Evolutionary conservation across 768 basidiomycete genomes (phyloP), one percentile per base, ranked within the genome.

Genomic region (Grammothele lineata): DNA sequence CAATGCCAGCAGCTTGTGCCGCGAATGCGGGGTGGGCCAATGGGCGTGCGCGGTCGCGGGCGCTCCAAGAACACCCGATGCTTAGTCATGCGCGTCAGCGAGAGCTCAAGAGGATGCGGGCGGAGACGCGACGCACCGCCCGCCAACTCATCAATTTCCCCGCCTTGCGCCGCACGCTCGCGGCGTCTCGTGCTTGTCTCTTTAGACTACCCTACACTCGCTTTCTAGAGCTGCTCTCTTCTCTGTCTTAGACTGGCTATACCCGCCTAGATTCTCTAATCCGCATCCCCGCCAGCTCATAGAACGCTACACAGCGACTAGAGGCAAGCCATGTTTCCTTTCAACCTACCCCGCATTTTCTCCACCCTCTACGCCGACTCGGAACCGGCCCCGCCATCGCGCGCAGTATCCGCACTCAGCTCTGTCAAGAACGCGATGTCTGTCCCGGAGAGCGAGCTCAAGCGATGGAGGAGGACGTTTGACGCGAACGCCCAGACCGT

Each of bases 391-490:
- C 57, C 77, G 33, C 66, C 76, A 4, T 70, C 74, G 25, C 70
- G 80, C 37, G 79, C 58, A 5, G 60, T 50, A 0, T 48, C 59
- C n/a, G 65, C 85, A 26, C 56, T 92, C 47, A 74, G 78, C 55
- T 75, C 72, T 37, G 82, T 90, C 48, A 81, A 85, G 57, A 80
- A 73, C 48, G 86, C 75, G 17, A 76, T 92, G 35, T 67, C 81
- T 24, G 71, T 81, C 24, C 87, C 84, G 27, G 92, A 95, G 64
- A 83, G 66, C 58, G 93, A 97, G 68, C 69, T 93, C 40, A 87
- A 79, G 65, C 80, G 89, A 54, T 97, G 94, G 94, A 81, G 79
- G 63, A 77, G 91, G 58, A 82, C 80, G 2, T 97, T 96, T 66
- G 93, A 96, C 47, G 57, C 76, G 35, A 87, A 92, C 61, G 87